Evolutionary conservation across 1,284 basidiomycete species (phyloP), one percentile per base, ranked within the genome.

Genomic region (Polyporus tsugae): DNA sequence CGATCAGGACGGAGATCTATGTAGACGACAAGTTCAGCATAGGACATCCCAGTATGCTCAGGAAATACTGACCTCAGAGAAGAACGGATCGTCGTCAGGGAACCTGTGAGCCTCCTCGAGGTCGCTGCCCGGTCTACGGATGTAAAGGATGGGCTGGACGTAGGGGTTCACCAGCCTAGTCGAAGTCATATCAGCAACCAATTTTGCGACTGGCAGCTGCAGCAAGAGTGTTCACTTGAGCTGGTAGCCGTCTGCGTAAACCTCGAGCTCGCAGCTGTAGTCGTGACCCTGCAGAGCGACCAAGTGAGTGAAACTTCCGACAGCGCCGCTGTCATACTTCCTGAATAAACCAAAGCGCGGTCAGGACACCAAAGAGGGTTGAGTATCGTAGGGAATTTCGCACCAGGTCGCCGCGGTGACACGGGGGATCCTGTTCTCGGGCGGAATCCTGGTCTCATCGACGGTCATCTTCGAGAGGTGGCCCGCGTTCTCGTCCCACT

Each of bases 261-360:
- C 90, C 79, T 97, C 96, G 60, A 98, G 85, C 82, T 97, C 96
- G 79, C 96, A 97, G 75, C 92, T 93, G 82, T 98, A 98, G 80
- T 95, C 90, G 73, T 86, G 89, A 63, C 95, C 96, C 79, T 98
- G 96, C 33, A 98, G 88, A 19, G 94, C 93, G 65, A 94, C 93
- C 49, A 94, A 86, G 77, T 98, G 96, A 22, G 89, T 94, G 81
- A 98, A 92, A 67, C 89, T 93, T 17, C 96, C 96, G 33, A 98
- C 93, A 38, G 95, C 96, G 25, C 96, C 96, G 72, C 87, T 95
- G 72, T 93, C 90, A 79, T 97, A 98, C 85, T 98, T 98, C 95
- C 93, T 89, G 72, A 25, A 67, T 66, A 62, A n/a, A 44, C 29
- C 44, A 33, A 36, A 29, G 25, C 39, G 17, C 38, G 13, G 15